phyloP scores from a whole-genome alignment of 352 stramenopile species.

The Lagenidium giganteum region DNA sequence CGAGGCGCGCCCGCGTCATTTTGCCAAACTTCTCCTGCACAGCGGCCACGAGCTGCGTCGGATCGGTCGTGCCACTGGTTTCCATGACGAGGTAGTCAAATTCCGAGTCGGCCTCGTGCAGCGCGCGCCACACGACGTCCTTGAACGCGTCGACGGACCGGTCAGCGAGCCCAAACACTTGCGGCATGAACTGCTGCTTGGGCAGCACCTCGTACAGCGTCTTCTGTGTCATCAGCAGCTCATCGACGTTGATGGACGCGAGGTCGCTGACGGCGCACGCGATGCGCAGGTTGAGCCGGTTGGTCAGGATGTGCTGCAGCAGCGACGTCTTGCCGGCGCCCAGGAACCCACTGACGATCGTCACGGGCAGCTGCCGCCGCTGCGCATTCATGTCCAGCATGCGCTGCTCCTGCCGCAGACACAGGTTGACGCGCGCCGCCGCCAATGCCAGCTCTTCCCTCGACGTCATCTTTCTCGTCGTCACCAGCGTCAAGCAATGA shows the following conservation, averaged over 20 bases:
- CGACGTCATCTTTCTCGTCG: not conserved
- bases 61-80: conserved; percentile 71
- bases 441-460: conserved; percentile 35
- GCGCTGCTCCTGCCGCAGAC: conserved; percentile 42
- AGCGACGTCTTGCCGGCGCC: conserved; percentile 70
- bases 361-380: conserved; percentile 45
- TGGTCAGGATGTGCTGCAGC: conserved; percentile 51
- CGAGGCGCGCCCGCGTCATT: conserved; percentile 72
- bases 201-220: conserved; percentile 12
- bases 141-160: conserved; percentile 52
- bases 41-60: conserved; percentile 52
- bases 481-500: too few species aligned
- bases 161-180: conserved; percentile 28
- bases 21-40: conserved; percentile 74
- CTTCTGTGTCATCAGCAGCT: conserved; percentile 45
- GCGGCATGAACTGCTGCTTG: conserved; percentile 15
- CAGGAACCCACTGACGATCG: conserved; percentile 62
- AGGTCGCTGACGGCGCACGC: conserved; percentile 68
- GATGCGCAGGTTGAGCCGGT: conserved; percentile 63
- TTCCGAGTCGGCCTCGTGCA: conserved; percentile 34
- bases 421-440: conserved; percentile 50
- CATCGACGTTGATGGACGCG: conserved; percentile 65
- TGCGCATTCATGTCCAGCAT: conserved; percentile 45
- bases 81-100: conserved; percentile 80
- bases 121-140: conserved; percentile 59